Evolutionary conservation across 768 basidiomycete species (phyloP).

Genomic region (Lactarius akahatsu): DNA sequence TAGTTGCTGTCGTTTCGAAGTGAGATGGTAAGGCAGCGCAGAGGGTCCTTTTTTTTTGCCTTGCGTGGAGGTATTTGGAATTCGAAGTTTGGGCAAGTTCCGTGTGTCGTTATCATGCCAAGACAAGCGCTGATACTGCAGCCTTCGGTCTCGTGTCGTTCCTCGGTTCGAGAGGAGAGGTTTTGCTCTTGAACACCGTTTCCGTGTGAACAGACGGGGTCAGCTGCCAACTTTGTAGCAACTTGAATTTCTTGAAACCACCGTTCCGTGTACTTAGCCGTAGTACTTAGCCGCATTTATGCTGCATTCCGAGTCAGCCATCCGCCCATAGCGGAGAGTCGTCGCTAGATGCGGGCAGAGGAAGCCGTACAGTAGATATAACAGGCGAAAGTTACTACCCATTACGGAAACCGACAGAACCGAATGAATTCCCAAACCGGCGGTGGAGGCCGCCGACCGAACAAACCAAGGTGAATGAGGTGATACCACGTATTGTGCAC

Average conservation of each 20-base stretch:
- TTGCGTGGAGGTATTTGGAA: slow-evolving; percentile 1
- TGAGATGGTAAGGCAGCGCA: neutral
- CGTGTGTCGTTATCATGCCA: neutral
- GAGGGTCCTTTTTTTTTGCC: neutral
- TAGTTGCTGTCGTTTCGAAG: neutral
- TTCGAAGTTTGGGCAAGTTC: neutral
- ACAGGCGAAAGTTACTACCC: neutral
- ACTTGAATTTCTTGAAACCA: neutral
- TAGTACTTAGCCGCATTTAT: no score
- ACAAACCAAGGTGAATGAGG: neutral
- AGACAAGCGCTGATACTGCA: neutral
- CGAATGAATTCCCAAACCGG: neutral
- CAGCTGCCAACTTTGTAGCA: no score
- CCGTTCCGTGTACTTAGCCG: neutral
- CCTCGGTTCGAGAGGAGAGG: neutral
- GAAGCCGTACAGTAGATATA: neutral
- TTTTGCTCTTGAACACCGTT: neutral
- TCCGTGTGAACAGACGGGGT: neutral
- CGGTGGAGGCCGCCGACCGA: neutral
- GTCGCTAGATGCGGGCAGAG: neutral
- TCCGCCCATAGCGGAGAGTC: slow-evolving; percentile 1
- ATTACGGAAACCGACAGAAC: neutral
- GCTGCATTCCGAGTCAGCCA: neutral
- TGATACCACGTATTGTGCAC: neutral
- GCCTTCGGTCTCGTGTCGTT: neutral